phyloP scores from a whole-genome alignment of 371 early-diverging fungal genomes.

The Rhizopus sp. region DNA sequence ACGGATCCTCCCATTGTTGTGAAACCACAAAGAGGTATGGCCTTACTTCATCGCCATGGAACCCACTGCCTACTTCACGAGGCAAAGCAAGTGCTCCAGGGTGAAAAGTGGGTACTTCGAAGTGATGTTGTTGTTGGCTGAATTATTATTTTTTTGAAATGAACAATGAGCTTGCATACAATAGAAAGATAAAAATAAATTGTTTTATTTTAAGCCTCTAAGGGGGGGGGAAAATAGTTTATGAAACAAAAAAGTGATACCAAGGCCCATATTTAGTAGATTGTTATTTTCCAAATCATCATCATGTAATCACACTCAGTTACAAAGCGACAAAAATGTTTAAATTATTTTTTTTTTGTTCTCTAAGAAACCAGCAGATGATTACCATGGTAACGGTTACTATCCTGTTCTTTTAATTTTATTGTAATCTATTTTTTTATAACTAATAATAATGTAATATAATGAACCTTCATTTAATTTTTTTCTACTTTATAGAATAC shows the following conservation, averaged over 20 bases:
- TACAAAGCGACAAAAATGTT: neutral
- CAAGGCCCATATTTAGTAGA: constrained; percentile 13
- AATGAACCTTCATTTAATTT: neutral
- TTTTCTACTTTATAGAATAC: neutral
- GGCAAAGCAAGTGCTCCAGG: constrained; percentile 61
- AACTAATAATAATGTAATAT: neutral
- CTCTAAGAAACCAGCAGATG: constrained; percentile 21
- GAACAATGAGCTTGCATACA: neutral
- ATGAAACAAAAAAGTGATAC: neutral
- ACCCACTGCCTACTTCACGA: constrained; percentile 77
- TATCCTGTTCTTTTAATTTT: constrained; percentile 4
- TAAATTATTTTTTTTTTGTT: neutral
- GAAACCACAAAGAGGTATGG: constrained; percentile 63
- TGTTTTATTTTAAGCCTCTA: neutral
- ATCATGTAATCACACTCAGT: constrained; percentile 5
- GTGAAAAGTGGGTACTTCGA: constrained; percentile 75
- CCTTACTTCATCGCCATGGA: constrained; percentile 78
- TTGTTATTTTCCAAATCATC: constrained; percentile 13
- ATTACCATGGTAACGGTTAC: constrained; percentile 1
- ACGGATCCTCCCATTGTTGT: constrained; percentile 41
- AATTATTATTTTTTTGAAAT: neutral
- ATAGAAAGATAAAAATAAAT: neutral
- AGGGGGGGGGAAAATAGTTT: neutral
- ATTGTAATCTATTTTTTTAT: neutral
- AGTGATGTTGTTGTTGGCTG: constrained; percentile 61